These are phyloP conservation scores for Fusarium praegraminearum DNA, from an alignment of 2,329 filamentous ascomycete species.

Conservation along the genomic window DNA sequence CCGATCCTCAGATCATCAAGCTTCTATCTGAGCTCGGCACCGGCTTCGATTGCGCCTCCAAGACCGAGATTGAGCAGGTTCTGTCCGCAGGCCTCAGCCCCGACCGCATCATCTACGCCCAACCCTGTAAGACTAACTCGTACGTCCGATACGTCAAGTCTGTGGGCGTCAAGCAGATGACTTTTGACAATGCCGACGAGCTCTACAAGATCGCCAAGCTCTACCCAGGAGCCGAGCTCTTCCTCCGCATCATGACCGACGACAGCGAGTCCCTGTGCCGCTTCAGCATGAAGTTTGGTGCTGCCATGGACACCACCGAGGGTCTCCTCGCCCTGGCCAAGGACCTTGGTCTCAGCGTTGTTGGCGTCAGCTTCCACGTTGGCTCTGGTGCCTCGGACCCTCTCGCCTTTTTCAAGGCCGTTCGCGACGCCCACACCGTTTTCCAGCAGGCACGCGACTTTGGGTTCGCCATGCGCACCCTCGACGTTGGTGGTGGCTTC, in stretches of 20 bases:
- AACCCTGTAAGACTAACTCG: slow-evolving; percentile 99
- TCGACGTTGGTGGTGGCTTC: slow-evolving; percentile 96
- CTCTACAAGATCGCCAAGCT: slow-evolving; percentile 97
- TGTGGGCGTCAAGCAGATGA: slow-evolving; percentile 95
- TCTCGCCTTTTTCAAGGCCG: slow-evolving; percentile 89
- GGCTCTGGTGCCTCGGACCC: slow-evolving; percentile 96
- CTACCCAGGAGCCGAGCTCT: slow-evolving; percentile 89
- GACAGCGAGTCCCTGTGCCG: slow-evolving; percentile 95
- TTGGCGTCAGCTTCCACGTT: slow-evolving; percentile 97
- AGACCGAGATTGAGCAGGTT: slow-evolving; percentile 95
- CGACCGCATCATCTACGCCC: slow-evolving; percentile 95
- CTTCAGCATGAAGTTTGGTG: slow-evolving; percentile 97
- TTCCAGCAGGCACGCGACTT: slow-evolving; percentile 85
- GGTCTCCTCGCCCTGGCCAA: slow-evolving; percentile 83
- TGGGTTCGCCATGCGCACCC: slow-evolving; percentile 84
- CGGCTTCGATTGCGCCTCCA: slow-evolving; percentile 98
- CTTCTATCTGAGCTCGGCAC: slow-evolving; percentile 90
- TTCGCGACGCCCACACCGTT: slow-evolving; percentile 86
- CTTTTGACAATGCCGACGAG: slow-evolving; percentile 98
- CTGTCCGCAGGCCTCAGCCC: slow-evolving; percentile 85
- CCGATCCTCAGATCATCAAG: slow-evolving; percentile 87
- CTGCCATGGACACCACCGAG: slow-evolving; percentile 83
- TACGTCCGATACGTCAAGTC: slow-evolving; percentile 91
- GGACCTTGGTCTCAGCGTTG: slow-evolving; percentile 86
- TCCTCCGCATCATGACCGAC: slow-evolving; percentile 94